Evolutionary conservation across 768 basidiomycete species (phyloP).

Genomic region (Solioccasus polychromus): DNA sequence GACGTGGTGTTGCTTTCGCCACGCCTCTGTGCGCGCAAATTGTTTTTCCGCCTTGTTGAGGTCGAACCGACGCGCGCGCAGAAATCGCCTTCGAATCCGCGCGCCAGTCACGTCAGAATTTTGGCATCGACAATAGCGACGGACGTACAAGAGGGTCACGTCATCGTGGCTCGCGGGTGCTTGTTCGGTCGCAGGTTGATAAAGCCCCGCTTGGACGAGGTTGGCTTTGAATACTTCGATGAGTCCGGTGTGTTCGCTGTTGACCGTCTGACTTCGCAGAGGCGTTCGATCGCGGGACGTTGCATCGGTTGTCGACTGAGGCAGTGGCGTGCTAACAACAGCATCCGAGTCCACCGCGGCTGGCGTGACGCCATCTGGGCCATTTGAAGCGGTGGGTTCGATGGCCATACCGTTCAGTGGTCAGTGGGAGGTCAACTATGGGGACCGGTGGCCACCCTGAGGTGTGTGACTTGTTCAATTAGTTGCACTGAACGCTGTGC

Average conservation of each 20-base stretch:
- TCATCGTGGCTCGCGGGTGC: conserved; percentile 57
- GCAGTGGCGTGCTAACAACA: too few relatives aligned
- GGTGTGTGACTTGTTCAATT: too few relatives aligned
- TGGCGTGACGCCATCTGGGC: neutral
- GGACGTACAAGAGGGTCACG: conserved; percentile 57
- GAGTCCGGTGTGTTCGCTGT: conserved; percentile 2
- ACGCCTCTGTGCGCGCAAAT: conserved; percentile 63
- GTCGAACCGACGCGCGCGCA: conserved; percentile 75
- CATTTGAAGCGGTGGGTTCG: too few relatives aligned
- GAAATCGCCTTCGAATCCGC: conserved; percentile 60
- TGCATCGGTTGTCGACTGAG: neutral
- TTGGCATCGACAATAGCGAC: neutral
- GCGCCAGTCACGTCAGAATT: too few relatives aligned
- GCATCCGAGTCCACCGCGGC: neutral
- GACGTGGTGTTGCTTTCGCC: conserved; percentile 64
- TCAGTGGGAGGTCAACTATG: too few relatives aligned
- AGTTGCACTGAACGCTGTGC: too few relatives aligned
- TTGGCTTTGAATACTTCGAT: conserved; percentile 52
- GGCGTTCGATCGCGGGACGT: neutral
- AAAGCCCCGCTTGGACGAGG: conserved; percentile 51
- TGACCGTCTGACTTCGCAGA: neutral
- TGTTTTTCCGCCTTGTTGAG: conserved; percentile 62
- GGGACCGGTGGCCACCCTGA: too few relatives aligned
- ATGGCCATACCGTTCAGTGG: too few relatives aligned
- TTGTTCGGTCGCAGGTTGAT: conserved; percentile 36